These are phyloP conservation scores for Arachnopeziza araneosa DNA, from an alignment of 2,329 filamentous ascomycete species.

Conservation along the genomic window DNA sequence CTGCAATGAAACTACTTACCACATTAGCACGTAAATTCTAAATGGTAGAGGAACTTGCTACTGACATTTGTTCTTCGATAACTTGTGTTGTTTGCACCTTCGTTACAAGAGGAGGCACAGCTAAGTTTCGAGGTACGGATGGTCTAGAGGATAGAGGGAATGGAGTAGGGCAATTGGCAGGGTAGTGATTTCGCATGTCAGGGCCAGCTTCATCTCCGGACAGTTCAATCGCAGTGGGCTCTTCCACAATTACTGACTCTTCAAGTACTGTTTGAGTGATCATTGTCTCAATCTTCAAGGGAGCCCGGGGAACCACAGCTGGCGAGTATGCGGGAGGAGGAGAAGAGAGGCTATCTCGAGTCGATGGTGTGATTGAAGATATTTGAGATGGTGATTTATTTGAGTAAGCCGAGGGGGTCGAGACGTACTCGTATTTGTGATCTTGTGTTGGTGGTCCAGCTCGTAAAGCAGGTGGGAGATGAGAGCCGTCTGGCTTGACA, in stretches of 20 bases:
- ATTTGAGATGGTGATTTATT: constrained; percentile 1
- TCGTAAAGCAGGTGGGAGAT: not conserved
- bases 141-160: not conserved
- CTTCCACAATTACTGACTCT: not conserved
- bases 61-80: not conserved
- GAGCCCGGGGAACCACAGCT: not conserved
- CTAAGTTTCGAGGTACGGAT: not conserved
- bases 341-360: not conserved
- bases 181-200: not conserved
- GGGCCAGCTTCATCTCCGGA: not conserved
- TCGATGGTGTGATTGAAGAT: not conserved
- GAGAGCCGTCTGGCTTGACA: not conserved
- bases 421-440: constrained; percentile 13
- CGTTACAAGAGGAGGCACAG: not conserved
- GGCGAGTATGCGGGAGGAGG: not conserved
- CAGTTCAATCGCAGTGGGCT: not conserved
- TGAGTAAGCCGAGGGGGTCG: constrained; percentile 1
- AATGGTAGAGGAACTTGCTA: not conserved
- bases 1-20: not conserved
- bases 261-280: not conserved
- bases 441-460: not conserved
- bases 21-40: not conserved
- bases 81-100: not conserved
- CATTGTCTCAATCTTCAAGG: not conserved
- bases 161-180: not conserved